Conservation (phyloP, 2,329 filamentous ascomycete genomes). For the Aspergillus phoenicis region DNA sequence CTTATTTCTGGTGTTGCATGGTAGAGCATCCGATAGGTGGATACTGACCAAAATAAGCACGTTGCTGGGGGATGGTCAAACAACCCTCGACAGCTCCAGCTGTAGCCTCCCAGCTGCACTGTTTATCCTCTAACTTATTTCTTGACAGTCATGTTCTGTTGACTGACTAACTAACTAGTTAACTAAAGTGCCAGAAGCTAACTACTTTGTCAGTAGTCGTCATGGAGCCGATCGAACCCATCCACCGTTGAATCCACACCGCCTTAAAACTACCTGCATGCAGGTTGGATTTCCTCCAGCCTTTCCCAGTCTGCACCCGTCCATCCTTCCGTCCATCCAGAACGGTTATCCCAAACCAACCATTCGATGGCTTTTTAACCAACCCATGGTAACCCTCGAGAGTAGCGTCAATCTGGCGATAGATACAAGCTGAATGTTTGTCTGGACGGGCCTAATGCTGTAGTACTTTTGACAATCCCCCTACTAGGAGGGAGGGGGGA, state of each 20-base stretch:
- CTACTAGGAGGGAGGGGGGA: background rate
- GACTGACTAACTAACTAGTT: no score
- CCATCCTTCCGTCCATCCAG: slow-evolving; percentile 13
- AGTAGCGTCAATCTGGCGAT: background rate
- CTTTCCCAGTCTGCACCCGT: slow-evolving; percentile 16
- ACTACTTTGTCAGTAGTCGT: background rate
- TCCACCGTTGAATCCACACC: slow-evolving; percentile 17
- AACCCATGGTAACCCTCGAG: background rate
- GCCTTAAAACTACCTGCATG: slow-evolving; percentile 20
- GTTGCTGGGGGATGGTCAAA: slow-evolving; percentile 1
- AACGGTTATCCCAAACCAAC: background rate
- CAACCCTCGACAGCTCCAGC: background rate
- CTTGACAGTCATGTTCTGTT: no score
- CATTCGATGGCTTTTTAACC: background rate
- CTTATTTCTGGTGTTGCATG: background rate
- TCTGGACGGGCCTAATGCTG: background rate
- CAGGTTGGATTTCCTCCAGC: slow-evolving; percentile 9
- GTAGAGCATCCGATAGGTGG: slow-evolving; percentile 7
- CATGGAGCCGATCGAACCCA: slow-evolving; percentile 11
- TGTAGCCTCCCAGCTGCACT: background rate
- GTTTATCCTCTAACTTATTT: no score
- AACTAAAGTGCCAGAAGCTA: background rate
- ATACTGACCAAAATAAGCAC: background rate
- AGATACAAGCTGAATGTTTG: background rate
- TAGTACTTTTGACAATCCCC: background rate